Base-by-base conservation (phyloP, 257 asterid genomes). In the Knoxia roxburghii region DNA sequence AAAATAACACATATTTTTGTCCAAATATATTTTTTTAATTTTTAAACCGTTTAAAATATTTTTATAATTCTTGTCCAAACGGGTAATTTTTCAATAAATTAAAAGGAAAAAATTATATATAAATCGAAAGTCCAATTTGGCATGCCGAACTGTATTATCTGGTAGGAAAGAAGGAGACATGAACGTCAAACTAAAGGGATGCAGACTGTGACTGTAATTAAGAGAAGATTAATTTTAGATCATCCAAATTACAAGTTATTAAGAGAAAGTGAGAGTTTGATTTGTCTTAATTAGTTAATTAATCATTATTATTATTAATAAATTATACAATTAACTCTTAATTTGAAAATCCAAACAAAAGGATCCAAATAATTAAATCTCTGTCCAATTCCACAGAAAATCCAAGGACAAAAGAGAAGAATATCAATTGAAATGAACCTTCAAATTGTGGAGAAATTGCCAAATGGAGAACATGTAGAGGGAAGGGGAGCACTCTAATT, bases 391-490 rank as follows among this genome's bases (percentile, higher is more conserved):
- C 65, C 11, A 62, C 21, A 27, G 20, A 67, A 11, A 58, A 33
- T 32, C 27, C 20, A 2, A 21, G n/a, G n/a, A 60, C 35, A 24
- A 43, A 48, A 10, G 18, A 43, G 18, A 43, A 64, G 6, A 23
- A 14, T 27, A 4, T 9, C 12, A 12, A 35, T 10, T 27, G 39
- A 14, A 67, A 30, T 21, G 13, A 33, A 12, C 46, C 56, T 27
- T 62, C 46, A 65, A 23, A 43, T 68, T 20, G 53, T 63, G 55
- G 49, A 62, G 33, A 68, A 68, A 41, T 49, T 59, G 64, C 80
- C 82, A 81, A 78, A 78, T 76, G 75, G 82, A 64, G 64, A 64
- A 53, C 48, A 61, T 2, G 1, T 32, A 48, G 35, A 8, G 30
- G n/a, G n/a, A n/a, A n/a, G n/a, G n/a, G n/a, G n/a, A n/a, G n/a